Evolutionary conservation across 2,329 filamentous ascomycete species (phyloP), one percentile per base, ranked within the genome.

Genomic region (Phoma herbarum): DNA sequence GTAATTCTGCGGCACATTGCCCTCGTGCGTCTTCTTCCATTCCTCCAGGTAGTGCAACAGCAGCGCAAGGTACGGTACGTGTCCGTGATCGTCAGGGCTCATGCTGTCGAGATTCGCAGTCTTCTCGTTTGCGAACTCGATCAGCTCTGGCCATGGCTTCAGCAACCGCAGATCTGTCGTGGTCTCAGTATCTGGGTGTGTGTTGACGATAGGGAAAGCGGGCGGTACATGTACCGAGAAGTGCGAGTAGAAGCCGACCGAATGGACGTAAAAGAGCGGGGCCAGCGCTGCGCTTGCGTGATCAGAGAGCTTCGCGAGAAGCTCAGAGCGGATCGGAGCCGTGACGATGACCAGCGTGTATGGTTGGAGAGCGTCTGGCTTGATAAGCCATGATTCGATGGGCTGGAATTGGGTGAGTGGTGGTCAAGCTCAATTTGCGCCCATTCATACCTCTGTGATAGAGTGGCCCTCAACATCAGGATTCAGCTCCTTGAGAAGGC

Each of bases 121-220:
- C 80, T 92, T 86, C 42, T 86, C 82, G 52, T 82, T 77, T 2
- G 87, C 85, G 62, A 93, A 93, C 3, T 85, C 81, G 2, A 82
- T 75, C 14, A 99, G 84, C 73, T 95, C 93, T 20, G 89, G 86
- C 94, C 95, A 99, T 33, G 95, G 94, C 31, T 84, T 85, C 4
- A 97, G 80, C 12, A 99, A 83, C 48, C 95, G 88, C 31, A 99
- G 83, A 69, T 99, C 95, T 56, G 90, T 89, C 0, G 88, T 95
- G 8, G 92, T 88, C 37, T 92, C 91, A 39, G 92, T 88, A 63
- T 96, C 93, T 0, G 95, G 95, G 72, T 99, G 95, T 43, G 95
- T 98, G 74, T 99, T 94, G 62, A 99, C 91, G 57, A 99, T 90
- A 5, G 94, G 93, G 69, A 96, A 97, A 26, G 88, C 86, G n/a